Evolutionary conservation across 2,329 filamentous ascomycete species (phyloP).

Genomic region (Stenocarpella maydis): DNA sequence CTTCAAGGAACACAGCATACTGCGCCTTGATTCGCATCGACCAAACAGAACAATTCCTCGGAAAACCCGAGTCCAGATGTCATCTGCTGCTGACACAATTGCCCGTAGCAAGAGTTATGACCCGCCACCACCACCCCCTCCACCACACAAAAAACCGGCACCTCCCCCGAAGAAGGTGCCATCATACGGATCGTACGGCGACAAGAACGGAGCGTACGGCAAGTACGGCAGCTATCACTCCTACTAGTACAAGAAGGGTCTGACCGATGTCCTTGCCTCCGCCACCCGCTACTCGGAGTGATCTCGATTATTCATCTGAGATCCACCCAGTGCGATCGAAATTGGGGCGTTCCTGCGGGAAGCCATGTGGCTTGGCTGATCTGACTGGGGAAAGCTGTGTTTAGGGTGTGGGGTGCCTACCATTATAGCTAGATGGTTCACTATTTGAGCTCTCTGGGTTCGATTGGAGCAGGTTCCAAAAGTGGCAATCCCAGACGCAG

Average conservation of each 20-base stretch:
- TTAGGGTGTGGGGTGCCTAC: not conserved
- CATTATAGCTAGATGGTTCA: not conserved
- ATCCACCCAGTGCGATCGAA: not conserved
- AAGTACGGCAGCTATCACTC: constrained; percentile 4
- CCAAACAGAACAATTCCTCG: too few species aligned
- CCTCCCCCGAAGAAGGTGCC: not conserved
- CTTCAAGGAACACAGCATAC: too few species aligned
- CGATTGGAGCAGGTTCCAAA: not conserved
- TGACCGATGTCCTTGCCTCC: not conserved
- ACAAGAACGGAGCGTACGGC: constrained; percentile 12
- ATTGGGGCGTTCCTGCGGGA: not conserved
- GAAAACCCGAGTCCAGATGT: too few species aligned
- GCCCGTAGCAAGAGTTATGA: too few species aligned
- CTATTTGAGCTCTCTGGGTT: too few species aligned
- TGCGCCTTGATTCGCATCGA: too few species aligned
- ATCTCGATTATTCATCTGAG: not conserved
- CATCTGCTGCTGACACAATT: too few species aligned
- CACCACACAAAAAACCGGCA: not conserved
- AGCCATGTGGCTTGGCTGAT: not conserved
- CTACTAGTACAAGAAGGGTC: constrained; percentile 17
- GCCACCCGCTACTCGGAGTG: not conserved
- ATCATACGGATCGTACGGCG: not conserved
- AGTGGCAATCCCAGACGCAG: not conserved
- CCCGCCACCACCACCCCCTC: too few species aligned
- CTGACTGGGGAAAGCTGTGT: too few species aligned